A percentile compares a stretch with the other conserved stretches of the same genome.
Conservation (phyloP, 208 protist species). For the Jaenimonas drosophilae region DNA sequence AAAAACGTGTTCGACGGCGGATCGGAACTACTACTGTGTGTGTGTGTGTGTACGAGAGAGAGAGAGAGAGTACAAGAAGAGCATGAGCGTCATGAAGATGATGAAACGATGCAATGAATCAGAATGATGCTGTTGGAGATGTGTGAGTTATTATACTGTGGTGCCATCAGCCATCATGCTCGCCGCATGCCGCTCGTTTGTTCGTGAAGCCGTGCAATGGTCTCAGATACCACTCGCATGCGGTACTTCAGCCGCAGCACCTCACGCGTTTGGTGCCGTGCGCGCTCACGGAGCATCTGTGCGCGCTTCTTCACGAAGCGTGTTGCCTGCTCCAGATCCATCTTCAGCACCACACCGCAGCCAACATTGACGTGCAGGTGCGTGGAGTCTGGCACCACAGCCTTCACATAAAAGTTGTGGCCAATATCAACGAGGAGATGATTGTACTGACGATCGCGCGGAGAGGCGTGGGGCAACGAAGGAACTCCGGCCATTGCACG, state of each 20-base stretch:
- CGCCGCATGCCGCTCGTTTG: slow-evolving; percentile 2
- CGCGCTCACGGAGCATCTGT: slow-evolving; percentile 24
- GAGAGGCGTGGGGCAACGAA: not conserved
- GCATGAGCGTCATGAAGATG: too few relatives aligned
- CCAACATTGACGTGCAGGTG: slow-evolving; percentile 62
- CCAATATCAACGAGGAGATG: slow-evolving; percentile 71
- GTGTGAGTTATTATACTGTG: too few relatives aligned
- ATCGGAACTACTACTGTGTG: too few relatives aligned
- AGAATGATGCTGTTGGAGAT: too few relatives aligned
- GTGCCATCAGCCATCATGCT: too few relatives aligned
- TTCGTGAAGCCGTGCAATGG: slow-evolving; percentile 46
- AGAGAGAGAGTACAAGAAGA: too few relatives aligned
- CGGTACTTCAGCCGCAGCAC: slow-evolving; percentile 66
- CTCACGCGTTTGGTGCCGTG: slow-evolving; percentile 25
- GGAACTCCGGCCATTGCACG: not conserved
- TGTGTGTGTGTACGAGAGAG: too few relatives aligned
- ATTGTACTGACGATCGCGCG: slow-evolving; percentile 19
- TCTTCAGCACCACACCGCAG: slow-evolving; percentile 67
- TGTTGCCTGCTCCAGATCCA: slow-evolving; percentile 41
- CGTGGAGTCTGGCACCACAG: slow-evolving; percentile 25
- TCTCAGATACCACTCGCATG: slow-evolving; percentile 67
- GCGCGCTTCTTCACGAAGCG: slow-evolving; percentile 48
- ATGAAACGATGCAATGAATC: too few relatives aligned
- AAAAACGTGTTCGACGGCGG: too few relatives aligned
- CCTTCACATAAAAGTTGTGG: slow-evolving; percentile 60